Evolutionary conservation across 257 asterid genomes (phyloP).

Genomic region (Nicotiana knightiana): DNA sequence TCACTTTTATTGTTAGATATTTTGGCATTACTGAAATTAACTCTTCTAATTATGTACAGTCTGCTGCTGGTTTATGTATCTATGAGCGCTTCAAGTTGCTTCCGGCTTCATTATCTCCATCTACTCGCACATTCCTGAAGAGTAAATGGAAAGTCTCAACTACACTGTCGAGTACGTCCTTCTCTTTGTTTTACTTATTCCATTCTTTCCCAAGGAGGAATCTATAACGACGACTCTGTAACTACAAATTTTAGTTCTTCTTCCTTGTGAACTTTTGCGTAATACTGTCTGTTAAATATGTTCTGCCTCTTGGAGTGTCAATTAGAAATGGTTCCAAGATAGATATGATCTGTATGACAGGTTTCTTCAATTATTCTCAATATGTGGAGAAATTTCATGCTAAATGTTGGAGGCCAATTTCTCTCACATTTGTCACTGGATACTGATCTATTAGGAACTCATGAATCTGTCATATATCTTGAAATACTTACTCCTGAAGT

Average conservation of each 20-base stretch:
- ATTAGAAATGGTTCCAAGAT: not conserved
- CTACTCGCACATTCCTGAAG: constrained; percentile 42
- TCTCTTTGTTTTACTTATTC: constrained; percentile 3
- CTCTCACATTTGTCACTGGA: not conserved
- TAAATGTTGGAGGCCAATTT: not conserved
- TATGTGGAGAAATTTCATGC: not conserved
- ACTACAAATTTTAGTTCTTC: not conserved
- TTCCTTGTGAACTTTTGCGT: not conserved
- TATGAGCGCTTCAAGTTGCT: constrained; percentile 66
- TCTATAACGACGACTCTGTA: not conserved
- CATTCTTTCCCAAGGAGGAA: not conserved
- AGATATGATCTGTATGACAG: not conserved
- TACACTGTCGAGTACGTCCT: constrained; percentile 46
- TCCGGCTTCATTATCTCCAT: constrained; percentile 50
- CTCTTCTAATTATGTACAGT: constrained; percentile 27
- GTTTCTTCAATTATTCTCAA: not conserved
- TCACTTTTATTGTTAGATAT: not conserved
- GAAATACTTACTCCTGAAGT: no score
- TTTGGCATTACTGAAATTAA: constrained; percentile 4
- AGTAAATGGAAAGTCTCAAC: constrained; percentile 45
- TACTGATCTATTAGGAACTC: not conserved
- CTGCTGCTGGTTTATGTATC: constrained; percentile 85
- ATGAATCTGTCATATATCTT: no score
- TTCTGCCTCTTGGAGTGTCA: not conserved
- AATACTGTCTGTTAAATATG: not conserved